Evolutionary conservation across 1,284 basidiomycete genomes (phyloP).

Genomic region (Ceratobasidium sp.): DNA sequence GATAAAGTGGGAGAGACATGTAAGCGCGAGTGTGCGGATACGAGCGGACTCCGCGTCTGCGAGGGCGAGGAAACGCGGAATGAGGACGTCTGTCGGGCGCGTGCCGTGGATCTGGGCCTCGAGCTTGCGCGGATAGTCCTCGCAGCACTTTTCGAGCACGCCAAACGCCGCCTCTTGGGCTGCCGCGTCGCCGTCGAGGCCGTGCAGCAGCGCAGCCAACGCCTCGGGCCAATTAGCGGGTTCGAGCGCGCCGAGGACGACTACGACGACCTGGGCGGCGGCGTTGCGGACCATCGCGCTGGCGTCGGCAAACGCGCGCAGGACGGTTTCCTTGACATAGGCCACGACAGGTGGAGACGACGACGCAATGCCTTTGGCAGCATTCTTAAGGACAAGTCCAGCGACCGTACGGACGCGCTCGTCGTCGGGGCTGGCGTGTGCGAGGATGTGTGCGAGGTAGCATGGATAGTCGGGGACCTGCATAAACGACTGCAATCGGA

Average conservation of each 20-base stretch:
- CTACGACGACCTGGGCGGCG: slow-evolving; percentile 90
- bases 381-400: slow-evolving; percentile 97
- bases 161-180: slow-evolving; percentile 87
- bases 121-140: slow-evolving; percentile 96
- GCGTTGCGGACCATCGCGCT: slow-evolving; percentile 91
- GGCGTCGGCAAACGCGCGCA: slow-evolving; percentile 83
- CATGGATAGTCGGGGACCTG: slow-evolving; percentile 94
- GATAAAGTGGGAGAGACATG: slow-evolving; percentile 94
- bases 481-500: slow-evolving; percentile 90
- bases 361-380: slow-evolving; percentile 78
- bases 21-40: slow-evolving; percentile 94
- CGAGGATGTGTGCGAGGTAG: slow-evolving; percentile 95
- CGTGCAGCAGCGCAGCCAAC: slow-evolving; percentile 82
- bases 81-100: slow-evolving; percentile 91
- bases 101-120: slow-evolving; percentile 92
- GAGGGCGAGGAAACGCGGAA: slow-evolving; percentile 92
- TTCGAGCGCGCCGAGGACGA: slow-evolving; percentile 86
- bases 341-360: slow-evolving; percentile 76
- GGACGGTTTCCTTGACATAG: slow-evolving; percentile 87
- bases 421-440: slow-evolving; percentile 84
- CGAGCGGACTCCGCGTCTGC: slow-evolving; percentile 86
- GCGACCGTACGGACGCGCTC: slow-evolving; percentile 95
- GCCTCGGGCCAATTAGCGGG: slow-evolving; percentile 95
- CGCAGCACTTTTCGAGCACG: slow-evolving; percentile 94
- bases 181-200: slow-evolving; percentile 66